Conservation (phyloP, 805 yeast genomes). For the Hermanozyma aechmeae region DNA sequence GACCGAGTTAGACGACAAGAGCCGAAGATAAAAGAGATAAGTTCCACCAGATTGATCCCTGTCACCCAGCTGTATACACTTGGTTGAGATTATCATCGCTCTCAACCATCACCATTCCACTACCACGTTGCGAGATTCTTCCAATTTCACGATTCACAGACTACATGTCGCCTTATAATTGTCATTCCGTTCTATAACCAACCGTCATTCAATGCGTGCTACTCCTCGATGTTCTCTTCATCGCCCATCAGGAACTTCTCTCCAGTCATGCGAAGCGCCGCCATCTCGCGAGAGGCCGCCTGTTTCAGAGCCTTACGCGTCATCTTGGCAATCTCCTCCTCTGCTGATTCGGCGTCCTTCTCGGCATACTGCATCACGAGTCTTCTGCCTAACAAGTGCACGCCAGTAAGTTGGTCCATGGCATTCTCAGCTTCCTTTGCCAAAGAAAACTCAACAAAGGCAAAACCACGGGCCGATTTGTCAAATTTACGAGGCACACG, state of each 20-base stretch:
- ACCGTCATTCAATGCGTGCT: too few relatives aligned
- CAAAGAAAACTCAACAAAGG: constrained; percentile 85
- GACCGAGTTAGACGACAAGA: too few relatives aligned
- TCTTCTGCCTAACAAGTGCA: constrained; percentile 92
- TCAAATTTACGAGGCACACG: constrained; percentile 96
- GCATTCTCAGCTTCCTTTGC: constrained; percentile 89
- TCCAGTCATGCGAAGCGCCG: constrained; percentile 60
- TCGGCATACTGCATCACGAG: constrained; percentile 90
- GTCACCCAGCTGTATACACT: too few relatives aligned
- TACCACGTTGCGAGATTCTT: too few relatives aligned
- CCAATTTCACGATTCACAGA: too few relatives aligned
- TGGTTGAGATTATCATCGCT: too few relatives aligned
- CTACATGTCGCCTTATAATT: too few relatives aligned
- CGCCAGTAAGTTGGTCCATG: constrained; percentile 88
- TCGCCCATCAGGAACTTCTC: constrained; percentile 62
- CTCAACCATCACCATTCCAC: too few relatives aligned
- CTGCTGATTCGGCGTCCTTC: constrained; percentile 72
- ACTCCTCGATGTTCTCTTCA: too few relatives aligned
- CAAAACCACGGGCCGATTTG: constrained; percentile 93
- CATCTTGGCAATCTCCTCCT: constrained; percentile 86
- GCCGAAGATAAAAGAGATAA: too few relatives aligned
- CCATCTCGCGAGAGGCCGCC: constrained; percentile 65
- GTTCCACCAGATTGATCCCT: too few relatives aligned
- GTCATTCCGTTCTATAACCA: too few relatives aligned
- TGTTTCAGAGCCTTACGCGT: constrained; percentile 77